Evolutionary conservation across 2,329 filamentous ascomycete genomes (phyloP).

Genomic region (Colletotrichum euphorbiae): DNA sequence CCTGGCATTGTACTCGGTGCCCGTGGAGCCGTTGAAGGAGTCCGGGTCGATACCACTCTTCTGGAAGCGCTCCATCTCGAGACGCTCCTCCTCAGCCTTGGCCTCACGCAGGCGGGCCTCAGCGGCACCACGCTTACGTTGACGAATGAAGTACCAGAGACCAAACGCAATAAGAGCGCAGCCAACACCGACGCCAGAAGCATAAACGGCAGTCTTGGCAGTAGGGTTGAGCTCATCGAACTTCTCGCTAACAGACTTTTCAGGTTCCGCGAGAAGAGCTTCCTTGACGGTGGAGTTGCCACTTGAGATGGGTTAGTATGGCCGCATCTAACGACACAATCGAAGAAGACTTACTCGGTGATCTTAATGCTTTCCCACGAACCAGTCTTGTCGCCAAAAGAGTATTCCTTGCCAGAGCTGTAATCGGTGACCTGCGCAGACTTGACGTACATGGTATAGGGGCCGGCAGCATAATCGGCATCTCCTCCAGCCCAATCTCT

Average conservation of each 20-base stretch:
- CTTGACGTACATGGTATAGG: constrained; percentile 81
- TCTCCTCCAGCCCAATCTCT: constrained; percentile 77
- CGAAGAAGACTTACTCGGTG: constrained; percentile 34
- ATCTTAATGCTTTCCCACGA: constrained; percentile 73
- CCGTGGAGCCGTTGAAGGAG: constrained; percentile 51
- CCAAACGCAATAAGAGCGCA: constrained; percentile 55
- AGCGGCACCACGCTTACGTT: constrained; percentile 62
- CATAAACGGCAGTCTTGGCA: constrained; percentile 67
- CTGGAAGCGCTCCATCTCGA: constrained; percentile 63
- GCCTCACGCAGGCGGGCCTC: constrained; percentile 63
- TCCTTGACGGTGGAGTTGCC: constrained; percentile 68
- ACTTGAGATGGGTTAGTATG: constrained; percentile 48
- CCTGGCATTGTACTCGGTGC: constrained; percentile 52
- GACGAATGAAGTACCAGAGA: constrained; percentile 66
- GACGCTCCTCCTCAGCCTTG: constrained; percentile 58
- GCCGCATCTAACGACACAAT: background rate
- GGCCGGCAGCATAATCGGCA: constrained; percentile 73
- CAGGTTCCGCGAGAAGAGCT: constrained; percentile 54
- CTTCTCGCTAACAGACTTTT: constrained; percentile 62
- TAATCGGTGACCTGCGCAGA: constrained; percentile 66
- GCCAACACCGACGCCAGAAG: constrained; percentile 57
- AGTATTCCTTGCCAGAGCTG: constrained; percentile 73
- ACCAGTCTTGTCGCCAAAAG: constrained; percentile 71
- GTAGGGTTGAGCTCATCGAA: constrained; percentile 63
- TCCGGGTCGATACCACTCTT: constrained; percentile 62